Evolutionary conservation across 2,329 filamentous ascomycete species (phyloP), one percentile per base, ranked within the genome.

Genomic region (Aspergillus pseudoviridinutans): DNA sequence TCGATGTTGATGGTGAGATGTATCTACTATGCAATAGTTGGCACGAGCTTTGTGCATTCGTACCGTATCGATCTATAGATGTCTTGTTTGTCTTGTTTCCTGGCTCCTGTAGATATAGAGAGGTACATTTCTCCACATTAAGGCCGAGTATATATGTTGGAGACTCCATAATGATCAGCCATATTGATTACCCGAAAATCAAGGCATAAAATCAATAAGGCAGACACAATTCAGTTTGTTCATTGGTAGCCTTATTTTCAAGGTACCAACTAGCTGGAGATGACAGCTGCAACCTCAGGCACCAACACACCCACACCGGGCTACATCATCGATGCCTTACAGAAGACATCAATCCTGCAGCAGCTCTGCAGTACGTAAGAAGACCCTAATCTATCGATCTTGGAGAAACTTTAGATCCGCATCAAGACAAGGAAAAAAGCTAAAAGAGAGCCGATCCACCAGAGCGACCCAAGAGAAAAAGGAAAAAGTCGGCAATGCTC

Each of bases 111-210:
- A 35, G 20, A 38, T 38, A 14, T 17, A n/a, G n/a, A n/a, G n/a
- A n/a, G n/a, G n/a, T n/a, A 38, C 32, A 17, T 38, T 38, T 38
- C 32, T 38, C 32, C 32, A 17, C 32, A 17, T 38, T 17, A 17
- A 38, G 3, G 5, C 14, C 4, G 14, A 38, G 14, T 12, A 54
- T 12, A 46, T 41, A 53, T 25, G 27, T 29, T 54, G 29, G 27
- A 24, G 32, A 17, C 32, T 38, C 32, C 32, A 38, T 24, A 38
- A 46, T 20, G 50, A 53, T 58, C 35, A 60, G 58, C 44, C 58
- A 55, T 25, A 60, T 58, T 17, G 55, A 60, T 60, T 54, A 60
- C 41, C 58, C 58, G 58, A 57, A 29, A 25, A 38, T 7, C 32
- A 38, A 38, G 32, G 6, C 32, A 7, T 17, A 7, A 38, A 35